Conservation (phyloP, 257 asterid species). For the Solanum peruvianum region DNA sequence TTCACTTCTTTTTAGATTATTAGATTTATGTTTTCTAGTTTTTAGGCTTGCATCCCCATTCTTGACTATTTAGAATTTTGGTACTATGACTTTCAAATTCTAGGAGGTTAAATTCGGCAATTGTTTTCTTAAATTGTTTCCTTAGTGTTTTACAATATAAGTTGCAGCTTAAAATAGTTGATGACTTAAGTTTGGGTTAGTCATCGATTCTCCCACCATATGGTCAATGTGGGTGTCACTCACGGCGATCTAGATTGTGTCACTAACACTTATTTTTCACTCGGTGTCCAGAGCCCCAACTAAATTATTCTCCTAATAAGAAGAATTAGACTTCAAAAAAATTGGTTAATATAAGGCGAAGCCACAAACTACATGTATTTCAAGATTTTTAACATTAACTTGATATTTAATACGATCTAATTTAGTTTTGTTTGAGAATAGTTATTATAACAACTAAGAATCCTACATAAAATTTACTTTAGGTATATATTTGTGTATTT, state of each 20-base stretch:
- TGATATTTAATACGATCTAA: neutral
- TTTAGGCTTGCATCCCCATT: neutral
- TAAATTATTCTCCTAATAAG: neutral
- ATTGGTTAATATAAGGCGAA: neutral
- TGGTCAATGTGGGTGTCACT: neutral
- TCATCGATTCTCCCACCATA: neutral
- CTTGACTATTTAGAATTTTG: neutral
- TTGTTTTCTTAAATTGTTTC: neutral
- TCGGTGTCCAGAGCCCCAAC: neutral
- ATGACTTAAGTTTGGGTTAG: neutral
- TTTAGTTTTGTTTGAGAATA: too few species aligned
- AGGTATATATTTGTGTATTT: neutral
- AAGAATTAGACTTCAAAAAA: neutral
- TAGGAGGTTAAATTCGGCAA: too few species aligned
- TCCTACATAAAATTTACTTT: neutral
- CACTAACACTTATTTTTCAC: neutral
- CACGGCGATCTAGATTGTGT: neutral
- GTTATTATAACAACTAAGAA: neutral
- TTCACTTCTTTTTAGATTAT: too few species aligned
- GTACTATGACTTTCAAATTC: neutral
- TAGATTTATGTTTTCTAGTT: too few species aligned
- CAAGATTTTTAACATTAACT: neutral
- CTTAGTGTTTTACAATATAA: neutral
- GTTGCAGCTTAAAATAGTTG: neutral
- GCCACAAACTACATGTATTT: neutral